phyloP scores from a whole-genome alignment of 768 basidiomycete species.

The Baorangia bicolor region DNA sequence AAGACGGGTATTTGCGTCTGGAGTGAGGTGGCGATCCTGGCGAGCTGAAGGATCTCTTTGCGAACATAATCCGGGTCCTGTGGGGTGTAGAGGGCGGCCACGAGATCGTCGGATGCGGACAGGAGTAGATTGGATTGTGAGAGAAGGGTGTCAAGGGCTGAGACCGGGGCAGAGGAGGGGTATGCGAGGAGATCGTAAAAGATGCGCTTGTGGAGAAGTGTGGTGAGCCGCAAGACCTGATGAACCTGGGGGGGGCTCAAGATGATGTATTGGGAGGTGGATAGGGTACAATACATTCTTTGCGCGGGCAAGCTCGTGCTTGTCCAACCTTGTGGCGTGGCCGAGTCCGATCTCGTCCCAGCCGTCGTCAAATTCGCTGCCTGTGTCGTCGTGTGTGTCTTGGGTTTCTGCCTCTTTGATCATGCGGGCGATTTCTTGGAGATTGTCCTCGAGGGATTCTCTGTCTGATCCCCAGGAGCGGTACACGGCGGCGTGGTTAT shows the following conservation, averaged over 20 bases:
- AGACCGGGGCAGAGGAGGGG: slow-evolving; percentile 24
- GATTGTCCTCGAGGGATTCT: slow-evolving; percentile 58
- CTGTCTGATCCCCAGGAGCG: slow-evolving; percentile 51
- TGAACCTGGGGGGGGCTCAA: slow-evolving; percentile 45
- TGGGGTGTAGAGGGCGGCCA: slow-evolving; percentile 63
- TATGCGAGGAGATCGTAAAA: slow-evolving; percentile 47
- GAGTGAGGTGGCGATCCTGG: slow-evolving; percentile 38
- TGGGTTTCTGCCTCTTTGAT: slow-evolving; percentile 40
- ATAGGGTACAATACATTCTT: slow-evolving; percentile 48
- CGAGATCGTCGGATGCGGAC: slow-evolving; percentile 61
- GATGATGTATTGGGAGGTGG: not conserved
- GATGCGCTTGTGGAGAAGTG: slow-evolving; percentile 63
- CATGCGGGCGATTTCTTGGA: slow-evolving; percentile 58
- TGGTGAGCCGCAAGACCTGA: slow-evolving; percentile 55
- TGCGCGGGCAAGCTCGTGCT: slow-evolving; percentile 52
- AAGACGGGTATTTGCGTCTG: slow-evolving; percentile 29
- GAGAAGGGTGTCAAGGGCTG: slow-evolving; percentile 52
- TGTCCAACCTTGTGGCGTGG: slow-evolving; percentile 44
- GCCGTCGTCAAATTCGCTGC: slow-evolving; percentile 42
- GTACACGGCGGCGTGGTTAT: slow-evolving; percentile 58
- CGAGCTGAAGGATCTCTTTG: slow-evolving; percentile 39
- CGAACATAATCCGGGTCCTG: slow-evolving; percentile 49
- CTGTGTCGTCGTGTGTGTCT: slow-evolving; percentile 8
- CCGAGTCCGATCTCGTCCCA: slow-evolving; percentile 62
- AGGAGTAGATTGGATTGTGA: slow-evolving; percentile 51